phyloP scores from a whole-genome alignment of 2,329 filamentous ascomycete species.

The Trichocomaceae sp. region DNA sequence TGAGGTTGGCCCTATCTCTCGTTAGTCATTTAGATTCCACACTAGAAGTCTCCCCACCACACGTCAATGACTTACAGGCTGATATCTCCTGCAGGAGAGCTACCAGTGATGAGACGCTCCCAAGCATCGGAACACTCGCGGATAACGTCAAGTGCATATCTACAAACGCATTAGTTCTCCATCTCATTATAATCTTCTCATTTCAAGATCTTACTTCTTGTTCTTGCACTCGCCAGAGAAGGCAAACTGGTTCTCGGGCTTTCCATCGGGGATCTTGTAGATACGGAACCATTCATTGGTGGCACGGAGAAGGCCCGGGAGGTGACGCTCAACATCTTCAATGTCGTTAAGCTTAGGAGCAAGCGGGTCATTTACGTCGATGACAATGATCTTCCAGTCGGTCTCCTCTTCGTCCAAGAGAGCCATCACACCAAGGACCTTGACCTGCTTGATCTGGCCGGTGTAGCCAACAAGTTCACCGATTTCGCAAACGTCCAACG shows the following conservation, averaged over 20 bases:
- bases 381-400: constrained; percentile 99
- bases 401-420: constrained; percentile 99
- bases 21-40: not conserved
- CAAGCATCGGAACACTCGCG: constrained; percentile 94
- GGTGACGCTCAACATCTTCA: constrained; percentile 97
- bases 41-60: not conserved
- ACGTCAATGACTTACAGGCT: constrained; percentile 60
- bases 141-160: constrained; percentile 91
- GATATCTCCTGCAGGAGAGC: constrained; percentile 69
- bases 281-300: constrained; percentile 99
- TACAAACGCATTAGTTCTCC: constrained; percentile 28
- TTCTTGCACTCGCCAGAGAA: constrained; percentile 99
- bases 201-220: constrained; percentile 62
- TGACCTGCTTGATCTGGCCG: constrained; percentile 99
- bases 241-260: constrained; percentile 99
- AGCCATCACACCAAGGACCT: constrained; percentile 98
- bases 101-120: constrained; percentile 92
- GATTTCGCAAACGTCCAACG: constrained; percentile 98
- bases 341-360: constrained; percentile 96
- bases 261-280: constrained; percentile 99
- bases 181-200: not conserved
- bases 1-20: constrained; percentile 66
- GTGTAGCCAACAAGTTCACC: constrained; percentile 94
- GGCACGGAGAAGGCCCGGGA: constrained; percentile 90
- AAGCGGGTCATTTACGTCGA: constrained; percentile 95